A percentile compares a stretch with the other conserved stretches of the same genome.
phyloP scores from a whole-genome alignment of 305 asterid species.

The Fraxinus albicans region DNA sequence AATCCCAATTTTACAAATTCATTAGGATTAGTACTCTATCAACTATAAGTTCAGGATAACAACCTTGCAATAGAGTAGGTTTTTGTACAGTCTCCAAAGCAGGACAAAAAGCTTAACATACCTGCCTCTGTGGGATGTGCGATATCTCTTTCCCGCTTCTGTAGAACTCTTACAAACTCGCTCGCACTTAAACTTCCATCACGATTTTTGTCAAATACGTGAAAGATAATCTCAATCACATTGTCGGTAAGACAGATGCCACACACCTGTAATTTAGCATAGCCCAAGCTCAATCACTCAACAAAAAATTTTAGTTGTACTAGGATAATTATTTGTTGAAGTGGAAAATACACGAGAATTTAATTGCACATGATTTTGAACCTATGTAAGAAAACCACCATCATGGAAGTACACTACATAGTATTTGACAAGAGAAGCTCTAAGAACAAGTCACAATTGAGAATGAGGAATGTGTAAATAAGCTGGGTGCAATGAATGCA shows the following conservation, averaged over 20 bases:
- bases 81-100: conserved; percentile 52
- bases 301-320: conserved; percentile 2
- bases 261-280: conserved; percentile 61
- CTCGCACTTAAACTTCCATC: conserved; percentile 73
- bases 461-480: neutral
- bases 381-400: neutral
- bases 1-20: neutral
- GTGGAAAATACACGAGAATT: neutral
- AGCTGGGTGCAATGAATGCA: neutral
- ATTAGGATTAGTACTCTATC: neutral
- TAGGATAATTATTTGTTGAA: neutral
- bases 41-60: conserved; percentile 24
- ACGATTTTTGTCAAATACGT: conserved; percentile 64
- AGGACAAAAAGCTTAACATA: conserved; percentile 56
- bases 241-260: conserved; percentile 61
- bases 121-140: conserved; percentile 80
- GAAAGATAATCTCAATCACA: conserved; percentile 68
- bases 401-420: neutral
- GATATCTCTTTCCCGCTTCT: conserved; percentile 70
- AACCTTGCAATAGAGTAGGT: conserved; percentile 35
- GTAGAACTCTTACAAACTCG: conserved; percentile 79
- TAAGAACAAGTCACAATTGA: neutral
- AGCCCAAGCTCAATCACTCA: conserved; percentile 3
- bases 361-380: neutral
- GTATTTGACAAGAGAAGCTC: neutral